Percentiles rank a stretch among this genome's conserved stretches.
phyloP scores from a whole-genome alignment of 2,329 filamentous ascomycete species.

The Claviceps arundinis region DNA sequence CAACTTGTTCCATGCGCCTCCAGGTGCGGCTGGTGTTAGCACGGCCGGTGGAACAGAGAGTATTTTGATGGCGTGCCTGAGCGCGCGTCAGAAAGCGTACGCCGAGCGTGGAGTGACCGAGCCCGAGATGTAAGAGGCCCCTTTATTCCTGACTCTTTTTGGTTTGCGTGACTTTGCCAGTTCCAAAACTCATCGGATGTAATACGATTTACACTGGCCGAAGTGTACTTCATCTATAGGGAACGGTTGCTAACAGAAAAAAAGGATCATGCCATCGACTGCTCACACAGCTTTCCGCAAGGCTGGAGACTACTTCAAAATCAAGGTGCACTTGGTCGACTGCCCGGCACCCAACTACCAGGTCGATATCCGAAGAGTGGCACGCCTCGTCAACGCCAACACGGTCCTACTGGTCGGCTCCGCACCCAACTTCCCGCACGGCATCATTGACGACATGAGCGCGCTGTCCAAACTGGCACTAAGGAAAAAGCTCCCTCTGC shows the following conservation, averaged over 20 bases:
- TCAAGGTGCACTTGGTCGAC: constrained; percentile 79
- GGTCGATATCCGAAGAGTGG: constrained; percentile 65
- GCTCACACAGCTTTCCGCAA: constrained; percentile 96
- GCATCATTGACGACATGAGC: constrained; percentile 91
- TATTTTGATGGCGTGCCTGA: constrained; percentile 88
- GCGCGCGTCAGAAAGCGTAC: constrained; percentile 79
- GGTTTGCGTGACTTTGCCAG: too few relatives aligned
- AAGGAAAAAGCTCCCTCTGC: constrained; percentile 69
- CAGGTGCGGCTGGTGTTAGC: constrained; percentile 73
- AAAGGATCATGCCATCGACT: constrained; percentile 82
- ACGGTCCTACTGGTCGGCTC: constrained; percentile 88
- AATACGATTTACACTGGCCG: too few relatives aligned
- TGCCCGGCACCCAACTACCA: constrained; percentile 79
- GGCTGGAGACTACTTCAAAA: constrained; percentile 89
- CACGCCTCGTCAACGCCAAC: constrained; percentile 83
- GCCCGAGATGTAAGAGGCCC: constrained; percentile 70
- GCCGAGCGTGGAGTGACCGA: constrained; percentile 76
- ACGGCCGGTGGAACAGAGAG: constrained; percentile 92
- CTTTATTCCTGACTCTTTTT: neutral
- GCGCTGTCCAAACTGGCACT: constrained; percentile 71
- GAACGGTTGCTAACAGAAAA: neutral
- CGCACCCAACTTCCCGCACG: constrained; percentile 94
- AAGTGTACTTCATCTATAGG: too few relatives aligned
- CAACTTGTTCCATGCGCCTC: constrained; percentile 75
- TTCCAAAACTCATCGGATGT: too few relatives aligned